Evolutionary conservation across 306 rosid genomes (phyloP).

Genomic region (Luffa acutangula): DNA sequence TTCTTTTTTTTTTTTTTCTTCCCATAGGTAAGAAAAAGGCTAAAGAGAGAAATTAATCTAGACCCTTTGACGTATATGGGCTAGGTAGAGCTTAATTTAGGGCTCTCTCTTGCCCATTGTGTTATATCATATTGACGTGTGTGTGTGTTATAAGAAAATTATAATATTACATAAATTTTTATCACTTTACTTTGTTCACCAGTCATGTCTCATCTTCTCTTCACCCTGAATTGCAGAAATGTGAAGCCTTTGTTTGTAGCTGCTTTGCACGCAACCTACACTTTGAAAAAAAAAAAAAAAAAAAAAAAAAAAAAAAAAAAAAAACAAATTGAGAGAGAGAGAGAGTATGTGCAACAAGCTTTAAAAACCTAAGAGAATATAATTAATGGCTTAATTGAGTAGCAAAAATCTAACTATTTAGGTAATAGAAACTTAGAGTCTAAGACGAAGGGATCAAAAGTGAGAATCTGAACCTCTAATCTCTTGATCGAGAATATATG

Average conservation of each 20-base stretch:
- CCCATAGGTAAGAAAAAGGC: constrained; percentile 4
- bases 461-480: neutral
- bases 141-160: neutral
- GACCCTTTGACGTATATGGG: constrained; percentile 9
- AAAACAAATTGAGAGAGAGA: neutral
- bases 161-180: neutral
- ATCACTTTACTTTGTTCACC: neutral
- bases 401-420: neutral
- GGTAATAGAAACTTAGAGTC: neutral
- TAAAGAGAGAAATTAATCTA: constrained; percentile 3
- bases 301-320: constrained; percentile 1
- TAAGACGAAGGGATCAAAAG: neutral
- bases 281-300: constrained; percentile 8
- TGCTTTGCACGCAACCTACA: neutral
- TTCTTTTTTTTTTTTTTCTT: neutral
- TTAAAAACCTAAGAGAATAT: neutral
- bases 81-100: constrained; percentile 13
- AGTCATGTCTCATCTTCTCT: constrained; percentile 9
- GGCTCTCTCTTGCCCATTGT: neutral
- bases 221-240: constrained; percentile 3
- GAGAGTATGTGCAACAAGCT: neutral
- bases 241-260: neutral
- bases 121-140: constrained; percentile 1
- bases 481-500: neutral
- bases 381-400: neutral